phyloP scores from a whole-genome alignment of 2,329 filamentous ascomycete species.

The Zopfia rhizophila region DNA sequence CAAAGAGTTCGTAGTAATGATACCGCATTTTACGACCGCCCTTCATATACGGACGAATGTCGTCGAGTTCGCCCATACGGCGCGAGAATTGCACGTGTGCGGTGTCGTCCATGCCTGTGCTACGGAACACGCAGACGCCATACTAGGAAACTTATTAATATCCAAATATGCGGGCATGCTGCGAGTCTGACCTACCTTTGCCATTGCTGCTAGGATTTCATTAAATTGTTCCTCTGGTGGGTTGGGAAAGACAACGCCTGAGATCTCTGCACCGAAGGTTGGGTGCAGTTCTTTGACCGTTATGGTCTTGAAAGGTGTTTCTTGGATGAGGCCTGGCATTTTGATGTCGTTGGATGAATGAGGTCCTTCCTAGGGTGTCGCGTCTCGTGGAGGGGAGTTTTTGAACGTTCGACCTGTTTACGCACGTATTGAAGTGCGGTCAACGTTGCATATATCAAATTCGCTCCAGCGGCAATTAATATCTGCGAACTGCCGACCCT shows the following conservation, averaged over 20 bases:
- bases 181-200: too few relatives aligned
- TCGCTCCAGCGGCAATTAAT: constrained; percentile 11
- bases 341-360: constrained; percentile 31
- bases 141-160: too few relatives aligned
- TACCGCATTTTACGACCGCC: constrained; percentile 60
- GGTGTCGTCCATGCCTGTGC: constrained; percentile 62
- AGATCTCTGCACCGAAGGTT: constrained; percentile 49
- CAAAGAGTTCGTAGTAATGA: constrained; percentile 63
- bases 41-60: constrained; percentile 61
- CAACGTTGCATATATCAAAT: constrained; percentile 37
- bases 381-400: constrained; percentile 26
- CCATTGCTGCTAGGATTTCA: constrained; percentile 44
- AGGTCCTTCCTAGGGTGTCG: constrained; percentile 34
- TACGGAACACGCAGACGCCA: constrained; percentile 63
- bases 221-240: constrained; percentile 43
- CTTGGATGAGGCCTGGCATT: constrained; percentile 30
- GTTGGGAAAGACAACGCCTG: constrained; percentile 44
- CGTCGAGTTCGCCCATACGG: constrained; percentile 66
- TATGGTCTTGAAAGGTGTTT: constrained; percentile 35
- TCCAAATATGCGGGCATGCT: too few relatives aligned
- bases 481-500: constrained; percentile 13
- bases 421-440: too few relatives aligned
- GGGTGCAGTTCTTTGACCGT: constrained; percentile 47
- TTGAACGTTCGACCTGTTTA: too few relatives aligned
- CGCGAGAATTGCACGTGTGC: constrained; percentile 63